Evolutionary conservation across 2,329 filamentous ascomycete species (phyloP).

Genomic region (Scleromitrula shiraiana): DNA sequence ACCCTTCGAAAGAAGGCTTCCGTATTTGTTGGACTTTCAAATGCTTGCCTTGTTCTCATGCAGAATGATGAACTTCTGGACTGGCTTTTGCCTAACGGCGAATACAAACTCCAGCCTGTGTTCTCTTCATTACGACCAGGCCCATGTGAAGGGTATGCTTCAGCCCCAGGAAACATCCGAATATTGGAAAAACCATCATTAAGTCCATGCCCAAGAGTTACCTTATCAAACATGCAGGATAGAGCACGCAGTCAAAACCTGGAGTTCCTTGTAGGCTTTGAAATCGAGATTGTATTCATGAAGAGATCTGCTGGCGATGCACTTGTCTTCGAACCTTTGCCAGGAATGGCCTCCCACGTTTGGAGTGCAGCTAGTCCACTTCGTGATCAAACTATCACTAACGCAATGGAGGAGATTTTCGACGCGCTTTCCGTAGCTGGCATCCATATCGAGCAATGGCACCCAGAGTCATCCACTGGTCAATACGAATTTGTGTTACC

Average conservation of each 20-base stretch:
- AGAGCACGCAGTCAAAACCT: constrained; percentile 45
- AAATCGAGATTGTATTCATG: constrained; percentile 72
- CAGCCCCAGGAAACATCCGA: constrained; percentile 58
- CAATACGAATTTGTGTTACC: constrained; percentile 10
- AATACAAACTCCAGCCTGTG: constrained; percentile 60
- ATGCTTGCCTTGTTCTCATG: constrained; percentile 56
- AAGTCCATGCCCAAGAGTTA: constrained; percentile 55
- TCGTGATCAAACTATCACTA: constrained; percentile 46
- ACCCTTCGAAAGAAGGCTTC: constrained; percentile 31
- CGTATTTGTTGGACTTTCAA: constrained; percentile 49
- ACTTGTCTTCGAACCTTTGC: constrained; percentile 31
- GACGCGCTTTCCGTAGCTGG: constrained; percentile 45
- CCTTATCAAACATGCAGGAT: constrained; percentile 48
- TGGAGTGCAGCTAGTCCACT: constrained; percentile 62
- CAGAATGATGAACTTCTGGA: constrained; percentile 55
- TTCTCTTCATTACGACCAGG: constrained; percentile 52
- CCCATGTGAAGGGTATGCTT: constrained; percentile 52
- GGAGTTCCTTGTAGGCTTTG: constrained; percentile 64
- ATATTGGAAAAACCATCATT: constrained; percentile 45
- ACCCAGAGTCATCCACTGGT: constrained; percentile 1
- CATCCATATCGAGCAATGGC: constrained; percentile 5
- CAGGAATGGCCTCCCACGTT: constrained; percentile 56
- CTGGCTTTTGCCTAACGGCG: constrained; percentile 49
- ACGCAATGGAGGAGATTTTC: constrained; percentile 59
- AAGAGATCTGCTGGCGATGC: constrained; percentile 30